These are phyloP conservation scores for Populus euphratica DNA, from an alignment of 345 rosid species.

Conservation along the genomic window DNA sequence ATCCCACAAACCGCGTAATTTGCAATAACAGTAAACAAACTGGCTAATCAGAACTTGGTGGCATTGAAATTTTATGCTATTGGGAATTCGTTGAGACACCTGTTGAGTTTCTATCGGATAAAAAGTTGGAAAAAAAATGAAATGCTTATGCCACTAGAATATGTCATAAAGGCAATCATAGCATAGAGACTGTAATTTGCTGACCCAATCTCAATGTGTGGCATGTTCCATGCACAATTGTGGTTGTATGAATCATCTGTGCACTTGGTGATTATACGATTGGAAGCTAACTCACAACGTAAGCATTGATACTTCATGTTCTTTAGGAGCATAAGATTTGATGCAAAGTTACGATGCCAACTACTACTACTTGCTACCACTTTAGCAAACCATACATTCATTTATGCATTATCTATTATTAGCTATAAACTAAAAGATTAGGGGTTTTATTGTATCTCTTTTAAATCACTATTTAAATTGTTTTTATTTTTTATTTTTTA, in stretches of 20 bases:
- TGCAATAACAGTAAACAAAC: neutral
- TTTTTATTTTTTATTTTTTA: too few relatives aligned
- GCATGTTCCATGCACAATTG: too few relatives aligned
- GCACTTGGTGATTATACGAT: neutral
- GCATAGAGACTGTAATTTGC: neutral
- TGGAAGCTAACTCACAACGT: neutral
- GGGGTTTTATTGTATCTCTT: too few relatives aligned
- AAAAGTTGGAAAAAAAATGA: neutral
- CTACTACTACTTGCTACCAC: neutral
- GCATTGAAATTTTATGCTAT: neutral
- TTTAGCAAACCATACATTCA: neutral
- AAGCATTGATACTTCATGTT: too few relatives aligned
- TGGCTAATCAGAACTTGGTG: neutral
- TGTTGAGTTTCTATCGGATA: neutral
- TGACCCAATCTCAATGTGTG: neutral
- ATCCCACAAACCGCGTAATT: slow-evolving; percentile 60
- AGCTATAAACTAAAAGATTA: too few relatives aligned
- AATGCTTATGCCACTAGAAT: neutral
- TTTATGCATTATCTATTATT: too few relatives aligned
- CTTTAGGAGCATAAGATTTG: neutral
- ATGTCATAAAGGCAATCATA: neutral
- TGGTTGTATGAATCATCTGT: neutral
- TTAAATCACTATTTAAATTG: too few relatives aligned
- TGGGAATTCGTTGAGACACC: neutral
- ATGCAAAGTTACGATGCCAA: neutral